phyloP scores from a whole-genome alignment of 768 basidiomycete species.

The Imleria badia region DNA sequence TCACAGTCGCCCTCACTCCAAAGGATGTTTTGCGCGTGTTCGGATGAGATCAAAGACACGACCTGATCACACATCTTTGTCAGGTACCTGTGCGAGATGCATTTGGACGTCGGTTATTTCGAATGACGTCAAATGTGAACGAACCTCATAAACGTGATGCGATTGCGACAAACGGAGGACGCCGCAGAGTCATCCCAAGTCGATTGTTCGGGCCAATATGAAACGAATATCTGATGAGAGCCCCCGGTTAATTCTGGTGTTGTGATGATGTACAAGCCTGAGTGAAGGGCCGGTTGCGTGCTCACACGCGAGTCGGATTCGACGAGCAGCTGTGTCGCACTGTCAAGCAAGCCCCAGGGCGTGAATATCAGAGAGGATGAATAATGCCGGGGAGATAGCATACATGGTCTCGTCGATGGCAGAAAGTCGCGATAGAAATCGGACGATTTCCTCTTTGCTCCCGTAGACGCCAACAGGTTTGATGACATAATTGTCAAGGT shows the following conservation, averaged over 20 bases:
- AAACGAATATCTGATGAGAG: conserved; percentile 39
- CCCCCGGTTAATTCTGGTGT: not conserved
- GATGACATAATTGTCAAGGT: conserved; percentile 44
- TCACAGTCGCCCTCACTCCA: conserved; percentile 40
- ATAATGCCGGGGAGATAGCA: conserved; percentile 8
- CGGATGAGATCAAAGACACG: conserved; percentile 47
- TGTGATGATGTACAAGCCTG: conserved; percentile 22
- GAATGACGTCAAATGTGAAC: not conserved
- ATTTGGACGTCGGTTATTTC: not conserved
- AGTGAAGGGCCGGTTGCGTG: conserved; percentile 18
- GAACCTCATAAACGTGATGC: conserved; percentile 63
- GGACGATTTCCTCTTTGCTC: conserved; percentile 48
- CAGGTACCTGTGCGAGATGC: conserved; percentile 45
- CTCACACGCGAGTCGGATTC: conserved; percentile 5
- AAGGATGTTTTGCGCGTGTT: conserved; percentile 44
- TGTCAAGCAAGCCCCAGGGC: not conserved
- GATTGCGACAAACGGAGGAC: conserved; percentile 47
- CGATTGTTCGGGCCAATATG: conserved; percentile 62
- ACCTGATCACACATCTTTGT: conserved; percentile 60
- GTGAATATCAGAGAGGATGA: not conserved
- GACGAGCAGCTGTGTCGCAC: conserved; percentile 13
- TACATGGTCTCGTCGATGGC: conserved; percentile 42
- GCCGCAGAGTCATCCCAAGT: conserved; percentile 56
- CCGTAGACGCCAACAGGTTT: conserved; percentile 61
- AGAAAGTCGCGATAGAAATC: conserved; percentile 39